Percentiles rank a stretch among this genome's conserved stretches.
These are phyloP conservation scores for Fistulinella prunicolor DNA, from an alignment of 768 basidiomycete species.

Conservation along the genomic window DNA sequence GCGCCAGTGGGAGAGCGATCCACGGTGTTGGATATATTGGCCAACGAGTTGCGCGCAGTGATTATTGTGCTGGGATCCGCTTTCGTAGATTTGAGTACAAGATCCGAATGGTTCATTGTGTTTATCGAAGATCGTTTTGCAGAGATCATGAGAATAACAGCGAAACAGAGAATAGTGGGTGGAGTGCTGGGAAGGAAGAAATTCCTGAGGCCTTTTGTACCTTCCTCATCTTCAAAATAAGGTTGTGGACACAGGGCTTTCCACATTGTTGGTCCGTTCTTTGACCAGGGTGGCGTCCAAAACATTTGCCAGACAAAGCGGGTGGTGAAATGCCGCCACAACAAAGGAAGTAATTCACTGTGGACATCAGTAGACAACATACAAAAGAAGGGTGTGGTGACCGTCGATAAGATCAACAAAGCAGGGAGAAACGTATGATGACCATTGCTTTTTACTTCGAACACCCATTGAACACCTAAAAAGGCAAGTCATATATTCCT, in stretches of 20 bases:
- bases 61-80: conserved; percentile 4
- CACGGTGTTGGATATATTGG: conserved; percentile 7
- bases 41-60: conserved; percentile 4
- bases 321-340: conserved; percentile 10
- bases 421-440: conserved; percentile 4
- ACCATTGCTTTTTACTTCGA: conserved; percentile 2
- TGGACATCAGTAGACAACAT: conserved; percentile 2
- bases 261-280: conserved; percentile 5
- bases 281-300: conserved; percentile 18
- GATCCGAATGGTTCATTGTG: neutral
- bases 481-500: conserved; percentile 13
- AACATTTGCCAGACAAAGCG: conserved; percentile 22
- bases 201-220: conserved; percentile 19
- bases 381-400: conserved; percentile 1
- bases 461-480: conserved; percentile 6
- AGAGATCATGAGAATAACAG: conserved; percentile 9
- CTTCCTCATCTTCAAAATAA: conserved; percentile 2
- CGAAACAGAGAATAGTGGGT: neutral
- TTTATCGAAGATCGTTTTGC: neutral
- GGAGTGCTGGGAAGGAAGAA: neutral
- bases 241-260: conserved; percentile 3
- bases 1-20: neutral
- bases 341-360: conserved; percentile 12
- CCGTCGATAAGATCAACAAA: conserved; percentile 24
- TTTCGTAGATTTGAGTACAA: neutral